These are phyloP conservation scores for Epichloe hybrida DNA, from an alignment of 2,329 filamentous ascomycete species.

Conservation along the genomic window DNA sequence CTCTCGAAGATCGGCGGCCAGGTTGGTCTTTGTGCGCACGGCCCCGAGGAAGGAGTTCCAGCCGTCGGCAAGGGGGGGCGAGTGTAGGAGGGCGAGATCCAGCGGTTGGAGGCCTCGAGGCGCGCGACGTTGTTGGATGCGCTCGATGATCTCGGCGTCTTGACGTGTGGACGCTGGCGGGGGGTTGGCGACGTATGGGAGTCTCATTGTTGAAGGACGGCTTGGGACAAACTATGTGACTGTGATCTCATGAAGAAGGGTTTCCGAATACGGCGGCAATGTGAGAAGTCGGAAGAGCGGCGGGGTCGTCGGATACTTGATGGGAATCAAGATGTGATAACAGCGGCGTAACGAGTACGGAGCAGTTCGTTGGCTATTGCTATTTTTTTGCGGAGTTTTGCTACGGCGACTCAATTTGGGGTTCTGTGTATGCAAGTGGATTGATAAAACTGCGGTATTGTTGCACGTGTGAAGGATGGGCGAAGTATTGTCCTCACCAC, in stretches of 20 bases:
- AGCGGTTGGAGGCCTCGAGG: constrained; percentile 60
- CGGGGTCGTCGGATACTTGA: background rate
- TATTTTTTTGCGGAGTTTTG: background rate
- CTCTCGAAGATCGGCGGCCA: constrained; percentile 51
- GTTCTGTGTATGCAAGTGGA: no score
- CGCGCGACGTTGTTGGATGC: constrained; percentile 50
- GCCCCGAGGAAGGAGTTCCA: constrained; percentile 59
- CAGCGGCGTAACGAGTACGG: background rate
- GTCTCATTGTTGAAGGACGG: constrained; percentile 37
- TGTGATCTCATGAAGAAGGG: background rate
- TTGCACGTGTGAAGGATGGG: no score
- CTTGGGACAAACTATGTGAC: no score
- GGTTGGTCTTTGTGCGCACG: constrained; percentile 38
- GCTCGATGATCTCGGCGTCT: constrained; percentile 44
- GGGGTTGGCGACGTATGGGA: constrained; percentile 50
- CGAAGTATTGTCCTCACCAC: no score
- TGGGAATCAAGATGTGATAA: background rate
- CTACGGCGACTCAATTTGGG: no score
- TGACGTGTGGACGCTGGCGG: constrained; percentile 29
- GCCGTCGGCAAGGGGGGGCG: constrained; percentile 65
- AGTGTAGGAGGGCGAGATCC: constrained; percentile 65
- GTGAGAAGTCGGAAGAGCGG: background rate
- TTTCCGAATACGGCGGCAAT: background rate
- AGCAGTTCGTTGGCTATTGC: background rate
- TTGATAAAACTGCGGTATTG: no score